Evolutionary conservation across 2,329 filamentous ascomycete species (phyloP), one percentile per base, ranked within the genome.

Genomic region (Colletotrichum sp.): DNA sequence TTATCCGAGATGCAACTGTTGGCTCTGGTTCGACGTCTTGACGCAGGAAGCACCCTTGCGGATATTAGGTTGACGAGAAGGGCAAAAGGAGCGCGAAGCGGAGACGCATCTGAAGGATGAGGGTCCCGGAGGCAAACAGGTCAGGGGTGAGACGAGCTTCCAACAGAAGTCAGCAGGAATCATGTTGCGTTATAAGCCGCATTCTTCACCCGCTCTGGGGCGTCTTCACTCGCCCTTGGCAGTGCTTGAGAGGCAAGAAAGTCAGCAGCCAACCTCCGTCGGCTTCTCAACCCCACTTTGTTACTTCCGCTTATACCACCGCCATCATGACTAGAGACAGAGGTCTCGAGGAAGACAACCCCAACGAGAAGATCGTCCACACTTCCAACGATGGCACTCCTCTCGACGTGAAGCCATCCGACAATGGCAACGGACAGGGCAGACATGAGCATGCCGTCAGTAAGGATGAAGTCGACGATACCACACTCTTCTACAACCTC

Each of bases 401-500:
- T 27, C 27, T 29, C 13, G 55, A 15, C 8, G 55, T 29, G 22
- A 59, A 59, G 55, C 22, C 55, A 52, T 22, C n/a, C n/a, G 44
- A 52, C 25, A 19, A 59, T 59, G 55, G n/a, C 15, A 29, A 19
- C 16, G 25, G 27, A 19, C 59, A 16, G 11, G 4, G 27, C 5
- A 62, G 29, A 22, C 16, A 61, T 7, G 32, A 39, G 16, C 67
- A 61, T 30, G 52, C 52, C 32, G 76, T 80, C 30, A 77, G 77
- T 11, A 49, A 76, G 65, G 57, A 64, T 22, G 79, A 80, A 11
- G 76, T 80, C 25, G 79, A 80, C 57, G 78, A 80, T 44, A 80
- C 78, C 11, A 78, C 79, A 6, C 44, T 80, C 29, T 80, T 79
- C 75, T 80, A 79, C 72, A 80, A 79, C 70, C 39, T 70, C 22